phyloP scores from a whole-genome alignment of 2,329 filamentous ascomycete species.

The Apiospora malaysiana region DNA sequence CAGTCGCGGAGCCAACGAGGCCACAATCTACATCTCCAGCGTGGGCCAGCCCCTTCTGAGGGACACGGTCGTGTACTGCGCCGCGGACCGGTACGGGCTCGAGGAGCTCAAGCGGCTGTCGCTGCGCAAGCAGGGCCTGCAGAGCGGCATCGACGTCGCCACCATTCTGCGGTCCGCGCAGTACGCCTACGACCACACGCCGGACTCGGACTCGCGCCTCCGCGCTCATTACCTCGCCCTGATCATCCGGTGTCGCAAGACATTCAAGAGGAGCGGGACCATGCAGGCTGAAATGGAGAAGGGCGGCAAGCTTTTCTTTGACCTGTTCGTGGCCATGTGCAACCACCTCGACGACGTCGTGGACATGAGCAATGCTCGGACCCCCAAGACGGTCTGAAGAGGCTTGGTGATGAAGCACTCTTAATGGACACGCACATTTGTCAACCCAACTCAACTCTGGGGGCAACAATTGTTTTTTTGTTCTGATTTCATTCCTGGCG shows the following conservation, averaged over 20 bases:
- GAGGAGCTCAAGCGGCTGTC: constrained; percentile 91
- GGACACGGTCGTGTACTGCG: constrained; percentile 94
- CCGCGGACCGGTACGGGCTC: constrained; percentile 87
- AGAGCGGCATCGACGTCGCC: constrained; percentile 88
- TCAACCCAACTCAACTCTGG: constrained; percentile 22
- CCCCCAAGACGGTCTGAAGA: constrained; percentile 63
- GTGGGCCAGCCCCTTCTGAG: constrained; percentile 80
- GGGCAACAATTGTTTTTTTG: constrained; percentile 26
- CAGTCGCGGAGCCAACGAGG: constrained; percentile 61
- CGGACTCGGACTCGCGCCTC: constrained; percentile 88
- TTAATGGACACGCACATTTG: constrained; percentile 26
- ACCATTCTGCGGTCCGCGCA: constrained; percentile 91
- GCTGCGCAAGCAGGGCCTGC: constrained; percentile 92
- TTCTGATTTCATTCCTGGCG: constrained; percentile 21
- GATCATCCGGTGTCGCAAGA: constrained; percentile 96
- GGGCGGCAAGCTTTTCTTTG: constrained; percentile 95
- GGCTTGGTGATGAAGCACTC: constrained; percentile 22
- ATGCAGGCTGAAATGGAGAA: constrained; percentile 99
- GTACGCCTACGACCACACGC: constrained; percentile 95
- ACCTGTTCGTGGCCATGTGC: constrained; percentile 97
- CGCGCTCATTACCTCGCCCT: constrained; percentile 97
- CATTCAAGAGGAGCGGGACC: constrained; percentile 96
- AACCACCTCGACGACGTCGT: constrained; percentile 97
- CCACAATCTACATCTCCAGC: constrained; percentile 79
- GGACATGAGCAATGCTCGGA: constrained; percentile 76